Base-by-base conservation (phyloP, 2,329 filamentous ascomycete genomes). In the Plectosphaerella sp. region DNA sequence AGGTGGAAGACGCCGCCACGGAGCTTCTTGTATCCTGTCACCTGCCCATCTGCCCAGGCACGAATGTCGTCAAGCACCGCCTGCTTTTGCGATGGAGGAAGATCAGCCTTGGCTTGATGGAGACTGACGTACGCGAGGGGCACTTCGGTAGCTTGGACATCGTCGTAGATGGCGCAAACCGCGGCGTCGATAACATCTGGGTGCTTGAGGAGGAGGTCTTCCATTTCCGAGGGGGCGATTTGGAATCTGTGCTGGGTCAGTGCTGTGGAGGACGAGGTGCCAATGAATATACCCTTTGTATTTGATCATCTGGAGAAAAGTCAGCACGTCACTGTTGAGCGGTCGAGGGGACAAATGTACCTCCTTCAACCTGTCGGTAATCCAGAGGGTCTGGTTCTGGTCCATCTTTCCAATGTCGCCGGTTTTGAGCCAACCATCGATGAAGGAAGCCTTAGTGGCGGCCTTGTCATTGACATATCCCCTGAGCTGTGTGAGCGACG, bases 21-120 rank as follows among this genome's bases (percentile, higher is more conserved):
- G 12, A 73, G 64, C 58, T 69, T 72, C 61, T 73, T 72, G 51
- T 72, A 72, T 5, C 70, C 69, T 24, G 67, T 69, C 5, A 74
- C 71, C 49, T 70, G 67, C 9, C 54, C 55, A 46, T 72, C 63
- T 18, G 72, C 58, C 47, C 54, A 54, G 6, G 39, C 50, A 10
- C 70, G 68, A n/a, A 71, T 61, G 14, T 64, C 61, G 36, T 52
- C 58, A 7, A 72, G 59, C 12, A 61, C 60, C 6, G 42, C 48
- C 18, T 15, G 54, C 36, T 42, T 20, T 18, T 47, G 24, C 3
- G 37, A 43, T 8, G 15, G 25, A 1, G 47, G 37, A 5, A 57
- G 39, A 6, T 46, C 25, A 51, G 20, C 58, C 52, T 2, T 54
- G 52, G 7, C 5, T 0, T 50, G 24, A 25, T 64, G 64, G 3